Evolutionary conservation across 208 protist species (phyloP), one percentile per base, ranked within the genome.

Genomic region (Trypanosoma mega): DNA sequence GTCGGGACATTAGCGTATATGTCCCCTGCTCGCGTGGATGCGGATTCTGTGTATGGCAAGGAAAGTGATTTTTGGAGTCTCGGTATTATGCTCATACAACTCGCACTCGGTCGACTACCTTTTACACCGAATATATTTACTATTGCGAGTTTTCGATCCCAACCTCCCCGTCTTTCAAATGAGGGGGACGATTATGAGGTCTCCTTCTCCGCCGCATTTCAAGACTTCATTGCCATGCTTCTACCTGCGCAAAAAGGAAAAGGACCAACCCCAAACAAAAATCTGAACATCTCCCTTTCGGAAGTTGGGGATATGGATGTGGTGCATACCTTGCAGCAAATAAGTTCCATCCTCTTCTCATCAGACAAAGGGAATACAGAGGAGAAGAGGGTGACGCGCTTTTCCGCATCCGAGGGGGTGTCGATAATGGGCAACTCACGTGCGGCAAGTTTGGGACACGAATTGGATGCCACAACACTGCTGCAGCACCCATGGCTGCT

Each of bases 1-100:
- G 47, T 60, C 37, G 73, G 73, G 1, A 79, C 73, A 0, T 47
- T 79, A 21, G 59, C 57, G 30, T 79, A 79, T 57, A 79, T 79
- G 73, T 70, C 57, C 1, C 73, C 73, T 37, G 41, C 8, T 11
- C 65, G 73, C 23, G 65, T 69, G 29, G 59, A 56, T 39, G 69
- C 62, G 12, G 52, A 46, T 12, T 61, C 46, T 24, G 46, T 67
- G 11, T 79, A 79, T 34, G 62, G 60, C 18, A 58, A 67, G 12
- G 70, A 71, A 46, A 59, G 51, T 52, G 73, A 79, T 33, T 56
- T 79, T 21, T 79, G 63, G 68, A 59, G 60, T 26, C 47, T 79
- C 11, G 73, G 73, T 24, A 59, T 79, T 12, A 72, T 69, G 18
- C 26, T 79, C 9, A 18, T 75, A 20, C 50, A 79, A 29, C 14